Evolutionary conservation across 257 asterid species (phyloP).

Genomic region (Asclepias syriaca): DNA sequence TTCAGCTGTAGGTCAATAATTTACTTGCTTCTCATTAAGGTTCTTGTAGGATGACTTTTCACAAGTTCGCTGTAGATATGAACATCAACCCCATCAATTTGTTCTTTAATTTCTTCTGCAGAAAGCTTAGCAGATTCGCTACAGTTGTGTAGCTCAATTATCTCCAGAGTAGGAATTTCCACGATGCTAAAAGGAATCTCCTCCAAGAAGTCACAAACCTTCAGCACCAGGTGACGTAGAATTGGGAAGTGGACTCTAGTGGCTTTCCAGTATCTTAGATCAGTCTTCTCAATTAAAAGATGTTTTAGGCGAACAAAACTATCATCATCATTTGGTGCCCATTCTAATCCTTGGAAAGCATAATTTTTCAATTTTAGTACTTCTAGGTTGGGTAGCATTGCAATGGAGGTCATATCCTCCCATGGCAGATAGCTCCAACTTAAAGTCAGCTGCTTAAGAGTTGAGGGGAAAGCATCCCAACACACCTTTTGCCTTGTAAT

Average conservation of each 20-base stretch:
- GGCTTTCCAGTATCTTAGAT: slow-evolving; percentile 9
- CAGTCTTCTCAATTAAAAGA: slow-evolving; percentile 7
- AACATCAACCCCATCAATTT: slow-evolving; percentile 11
- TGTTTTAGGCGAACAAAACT: slow-evolving; percentile 2
- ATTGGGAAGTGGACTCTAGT: slow-evolving; percentile 3
- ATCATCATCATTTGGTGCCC: neutral
- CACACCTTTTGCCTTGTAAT: neutral
- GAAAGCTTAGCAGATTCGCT: slow-evolving; percentile 5
- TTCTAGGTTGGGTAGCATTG: slow-evolving; percentile 9
- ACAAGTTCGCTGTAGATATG: neutral
- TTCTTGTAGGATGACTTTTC: neutral
- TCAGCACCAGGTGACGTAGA: neutral
- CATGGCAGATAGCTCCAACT: slow-evolving; percentile 11
- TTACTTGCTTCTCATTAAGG: neutral
- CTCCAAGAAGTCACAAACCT: slow-evolving; percentile 1
- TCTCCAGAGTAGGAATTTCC: slow-evolving; percentile 2
- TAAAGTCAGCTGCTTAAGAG: slow-evolving; percentile 2
- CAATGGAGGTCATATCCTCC: slow-evolving; percentile 3
- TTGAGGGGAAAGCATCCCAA: slow-evolving; percentile 1
- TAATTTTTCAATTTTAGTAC: slow-evolving; percentile 14
- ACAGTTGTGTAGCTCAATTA: slow-evolving; percentile 12
- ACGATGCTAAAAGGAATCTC: slow-evolving; percentile 2
- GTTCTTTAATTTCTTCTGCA: slow-evolving; percentile 6
- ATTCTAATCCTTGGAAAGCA: slow-evolving; percentile 15
- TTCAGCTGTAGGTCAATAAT: neutral